Percentiles rank a stretch among this genome's conserved stretches.
phyloP scores from a whole-genome alignment of 148 eudicot genomes.

The Selenicereus undatus region DNA sequence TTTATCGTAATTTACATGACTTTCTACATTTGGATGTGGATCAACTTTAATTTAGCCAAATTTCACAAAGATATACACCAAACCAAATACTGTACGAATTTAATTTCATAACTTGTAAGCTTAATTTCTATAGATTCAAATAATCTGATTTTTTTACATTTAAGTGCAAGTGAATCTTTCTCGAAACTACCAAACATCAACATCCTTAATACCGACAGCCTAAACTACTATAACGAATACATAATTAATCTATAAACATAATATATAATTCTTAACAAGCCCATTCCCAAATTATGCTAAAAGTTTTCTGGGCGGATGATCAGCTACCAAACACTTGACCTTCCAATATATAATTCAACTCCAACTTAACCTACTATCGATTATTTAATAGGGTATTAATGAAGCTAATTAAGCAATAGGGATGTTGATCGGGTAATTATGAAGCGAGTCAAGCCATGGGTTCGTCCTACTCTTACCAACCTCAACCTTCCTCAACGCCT shows the following conservation, averaged over 20 bases:
- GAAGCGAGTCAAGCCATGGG: constrained; percentile 65
- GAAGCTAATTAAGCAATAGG: constrained; percentile 21
- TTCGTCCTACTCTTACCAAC: constrained; percentile 38
- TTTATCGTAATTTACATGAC: no score
- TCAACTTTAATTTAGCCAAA: no score
- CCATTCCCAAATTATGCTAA: not conserved
- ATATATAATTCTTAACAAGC: not conserved
- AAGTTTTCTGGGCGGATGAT: not conserved
- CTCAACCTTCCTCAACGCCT: constrained; percentile 43
- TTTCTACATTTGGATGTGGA: no score
- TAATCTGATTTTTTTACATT: not conserved
- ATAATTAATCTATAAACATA: not conserved
- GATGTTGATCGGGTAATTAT: constrained; percentile 57
- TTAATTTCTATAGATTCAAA: not conserved
- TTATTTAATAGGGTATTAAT: not conserved
- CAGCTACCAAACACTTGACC: not conserved
- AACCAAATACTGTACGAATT: no score
- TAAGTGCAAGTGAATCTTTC: not conserved
- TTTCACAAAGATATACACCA: no score
- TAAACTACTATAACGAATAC: not conserved
- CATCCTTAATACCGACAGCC: not conserved
- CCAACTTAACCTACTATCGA: not conserved
- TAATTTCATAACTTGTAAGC: not conserved
- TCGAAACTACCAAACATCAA: not conserved
- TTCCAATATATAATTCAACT: not conserved